Evolutionary conservation across 108 stramenopile species (phyloP).

Genomic region (Aurantiochytrium sp.): DNA sequence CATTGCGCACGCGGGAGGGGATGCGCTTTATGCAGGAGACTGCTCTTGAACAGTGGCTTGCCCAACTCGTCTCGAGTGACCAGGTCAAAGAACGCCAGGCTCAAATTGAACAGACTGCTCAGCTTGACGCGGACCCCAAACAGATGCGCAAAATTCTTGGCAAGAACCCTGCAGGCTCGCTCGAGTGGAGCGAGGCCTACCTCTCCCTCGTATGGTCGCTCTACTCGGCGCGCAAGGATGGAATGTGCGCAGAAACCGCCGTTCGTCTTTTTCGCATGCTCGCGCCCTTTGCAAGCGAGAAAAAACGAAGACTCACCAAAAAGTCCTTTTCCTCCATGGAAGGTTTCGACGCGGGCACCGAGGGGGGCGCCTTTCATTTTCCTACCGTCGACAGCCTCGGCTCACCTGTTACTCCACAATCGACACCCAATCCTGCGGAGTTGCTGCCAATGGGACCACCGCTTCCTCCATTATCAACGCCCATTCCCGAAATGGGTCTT

Average conservation of each 20-base stretch:
- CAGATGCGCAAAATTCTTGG: not conserved
- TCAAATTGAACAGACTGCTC: not conserved
- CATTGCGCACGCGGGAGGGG: not conserved
- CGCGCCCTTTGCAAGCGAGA: not conserved
- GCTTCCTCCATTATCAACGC: no score
- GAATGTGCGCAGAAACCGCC: not conserved
- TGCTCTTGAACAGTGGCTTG: not conserved
- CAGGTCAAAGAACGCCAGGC: not conserved
- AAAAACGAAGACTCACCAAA: not conserved
- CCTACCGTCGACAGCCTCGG: no score
- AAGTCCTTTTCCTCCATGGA: not conserved
- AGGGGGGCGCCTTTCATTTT: no score
- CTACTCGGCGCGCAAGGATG: not conserved
- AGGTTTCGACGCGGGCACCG: no score
- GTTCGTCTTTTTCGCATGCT: not conserved
- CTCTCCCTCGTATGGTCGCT: not conserved
- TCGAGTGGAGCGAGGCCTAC: not conserved
- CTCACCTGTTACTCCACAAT: no score
- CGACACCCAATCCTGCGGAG: no score
- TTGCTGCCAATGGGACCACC: no score
- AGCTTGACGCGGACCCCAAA: not conserved
- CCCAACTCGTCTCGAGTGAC: not conserved
- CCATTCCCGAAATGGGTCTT: no score
- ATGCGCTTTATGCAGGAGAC: slow-evolving; percentile 17
- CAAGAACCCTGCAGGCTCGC: not conserved